phyloP scores from a whole-genome alignment of 208 protist species.

The Trypanosoma mega region DNA sequence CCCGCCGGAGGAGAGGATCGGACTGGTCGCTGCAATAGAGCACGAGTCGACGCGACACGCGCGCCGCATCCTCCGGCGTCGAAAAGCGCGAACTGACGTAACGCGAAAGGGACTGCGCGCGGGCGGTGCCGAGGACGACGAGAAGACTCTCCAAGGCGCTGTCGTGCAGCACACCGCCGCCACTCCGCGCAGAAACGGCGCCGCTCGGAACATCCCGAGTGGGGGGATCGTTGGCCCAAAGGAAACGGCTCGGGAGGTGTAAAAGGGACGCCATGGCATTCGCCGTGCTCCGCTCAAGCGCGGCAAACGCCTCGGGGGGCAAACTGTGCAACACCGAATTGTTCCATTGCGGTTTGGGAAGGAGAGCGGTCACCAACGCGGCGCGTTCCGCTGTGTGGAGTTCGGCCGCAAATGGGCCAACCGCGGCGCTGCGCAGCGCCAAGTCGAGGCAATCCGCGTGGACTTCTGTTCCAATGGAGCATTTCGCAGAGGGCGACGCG shows the following conservation, averaged over 20 bases:
- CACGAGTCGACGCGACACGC: slow-evolving; percentile 32
- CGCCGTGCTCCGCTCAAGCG: slow-evolving; percentile 28
- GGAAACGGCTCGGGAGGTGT: slow-evolving; percentile 41
- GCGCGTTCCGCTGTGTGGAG: slow-evolving; percentile 15
- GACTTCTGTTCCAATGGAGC: too few relatives aligned
- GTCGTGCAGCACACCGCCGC: slow-evolving; percentile 52
- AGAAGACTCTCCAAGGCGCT: slow-evolving; percentile 51
- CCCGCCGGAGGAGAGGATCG: slow-evolving; percentile 41
- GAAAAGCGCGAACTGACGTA: slow-evolving; percentile 26
- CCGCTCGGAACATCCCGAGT: neutral
- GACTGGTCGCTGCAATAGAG: slow-evolving; percentile 75
- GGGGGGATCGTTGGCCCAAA: slow-evolving; percentile 14
- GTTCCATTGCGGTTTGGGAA: slow-evolving; percentile 13
- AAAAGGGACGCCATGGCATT: slow-evolving; percentile 35
- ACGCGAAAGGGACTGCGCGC: slow-evolving; percentile 48
- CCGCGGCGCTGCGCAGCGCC: too few relatives aligned
- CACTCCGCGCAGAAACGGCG: slow-evolving; percentile 2
- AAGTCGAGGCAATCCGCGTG: too few relatives aligned
- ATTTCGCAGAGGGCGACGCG: too few relatives aligned
- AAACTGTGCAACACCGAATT: slow-evolving; percentile 15
- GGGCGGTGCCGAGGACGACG: slow-evolving; percentile 48
- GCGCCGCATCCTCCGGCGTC: slow-evolving; percentile 20
- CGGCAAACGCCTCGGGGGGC: neutral
- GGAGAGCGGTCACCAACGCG: slow-evolving; percentile 13
- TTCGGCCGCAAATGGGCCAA: too few relatives aligned